A percentile compares a stretch with the other conserved stretches of the same genome.
Conservation (phyloP, 768 basidiomycete species). For the Exidia glandulosa region DNA sequence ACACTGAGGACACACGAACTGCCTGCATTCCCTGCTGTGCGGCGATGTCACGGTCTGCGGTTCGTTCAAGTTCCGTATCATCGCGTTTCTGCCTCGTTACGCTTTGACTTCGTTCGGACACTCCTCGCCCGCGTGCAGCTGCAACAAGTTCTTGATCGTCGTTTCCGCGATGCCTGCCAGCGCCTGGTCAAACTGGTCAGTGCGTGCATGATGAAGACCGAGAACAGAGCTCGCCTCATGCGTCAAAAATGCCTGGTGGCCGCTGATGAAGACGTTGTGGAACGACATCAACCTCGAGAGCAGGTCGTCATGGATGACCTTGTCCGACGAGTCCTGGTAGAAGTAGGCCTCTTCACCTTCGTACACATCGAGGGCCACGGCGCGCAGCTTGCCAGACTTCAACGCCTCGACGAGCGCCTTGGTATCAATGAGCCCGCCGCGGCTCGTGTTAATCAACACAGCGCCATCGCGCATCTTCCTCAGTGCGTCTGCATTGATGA, state of each 20-base stretch:
- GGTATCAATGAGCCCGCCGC: slow-evolving; percentile 18
- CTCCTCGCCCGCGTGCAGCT: slow-evolving; percentile 3
- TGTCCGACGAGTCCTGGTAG: slow-evolving; percentile 8
- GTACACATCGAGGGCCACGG: slow-evolving; percentile 14
- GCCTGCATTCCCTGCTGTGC: no score
- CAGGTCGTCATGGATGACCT: slow-evolving; percentile 12
- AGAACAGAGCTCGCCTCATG: slow-evolving; percentile 3
- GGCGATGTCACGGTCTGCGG: no score
- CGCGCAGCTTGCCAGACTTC: slow-evolving; percentile 9
- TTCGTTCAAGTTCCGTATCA: no score
- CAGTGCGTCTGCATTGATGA: slow-evolving; percentile 17
- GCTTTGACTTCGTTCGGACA: slow-evolving; percentile 9
- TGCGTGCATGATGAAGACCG: neutral
- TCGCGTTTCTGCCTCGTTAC: no score
- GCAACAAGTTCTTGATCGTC: slow-evolving; percentile 7
- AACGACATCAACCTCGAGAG: slow-evolving; percentile 10
- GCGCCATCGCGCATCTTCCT: slow-evolving; percentile 15
- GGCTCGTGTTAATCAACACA: slow-evolving; percentile 22
- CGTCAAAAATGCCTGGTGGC: slow-evolving; percentile 12
- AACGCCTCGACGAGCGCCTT: slow-evolving; percentile 11
- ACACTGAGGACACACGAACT: no score
- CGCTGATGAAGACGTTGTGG: slow-evolving; percentile 12
- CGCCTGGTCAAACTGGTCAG: slow-evolving; percentile 2
- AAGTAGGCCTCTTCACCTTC: slow-evolving; percentile 12
- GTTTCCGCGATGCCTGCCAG: slow-evolving; percentile 9